Evolutionary conservation across 805 yeast species (phyloP).

Genomic region (Saccharomycopsis malanga): DNA sequence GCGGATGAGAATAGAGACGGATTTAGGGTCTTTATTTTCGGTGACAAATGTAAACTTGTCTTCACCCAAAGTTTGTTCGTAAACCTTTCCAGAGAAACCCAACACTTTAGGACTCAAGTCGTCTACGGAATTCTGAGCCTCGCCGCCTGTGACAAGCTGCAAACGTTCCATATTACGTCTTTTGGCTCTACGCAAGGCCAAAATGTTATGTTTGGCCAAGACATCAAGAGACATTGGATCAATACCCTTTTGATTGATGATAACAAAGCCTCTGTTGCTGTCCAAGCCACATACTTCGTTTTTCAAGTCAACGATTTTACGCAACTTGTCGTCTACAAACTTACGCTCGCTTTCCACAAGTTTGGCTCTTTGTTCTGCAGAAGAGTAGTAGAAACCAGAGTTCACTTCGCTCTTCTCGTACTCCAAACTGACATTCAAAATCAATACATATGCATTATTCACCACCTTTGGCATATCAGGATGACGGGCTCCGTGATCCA

Average conservation of each 20-base stretch:
- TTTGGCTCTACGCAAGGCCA: constrained; percentile 96
- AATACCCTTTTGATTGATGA: constrained; percentile 96
- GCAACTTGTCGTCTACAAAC: constrained; percentile 89
- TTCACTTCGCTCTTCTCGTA: constrained; percentile 97
- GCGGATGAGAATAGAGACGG: constrained; percentile 85
- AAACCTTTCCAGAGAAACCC: constrained; percentile 86
- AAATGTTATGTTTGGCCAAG: constrained; percentile 83
- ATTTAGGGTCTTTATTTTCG: constrained; percentile 79
- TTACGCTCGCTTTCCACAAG: constrained; percentile 88
- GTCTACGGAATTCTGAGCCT: constrained; percentile 95
- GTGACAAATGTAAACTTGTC: constrained; percentile 96
- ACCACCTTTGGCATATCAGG: constrained; percentile 96
- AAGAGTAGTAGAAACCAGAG: constrained; percentile 88
- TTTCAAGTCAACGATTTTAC: constrained; percentile 86
- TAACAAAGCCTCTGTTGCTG: constrained; percentile 73
- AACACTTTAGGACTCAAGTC: constrained; percentile 72
- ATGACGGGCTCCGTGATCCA: constrained; percentile 98
- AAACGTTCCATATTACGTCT: constrained; percentile 98
- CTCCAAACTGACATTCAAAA: constrained; percentile 88
- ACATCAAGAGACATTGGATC: constrained; percentile 97
- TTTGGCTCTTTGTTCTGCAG: constrained; percentile 94
- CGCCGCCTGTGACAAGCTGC: constrained; percentile 94
- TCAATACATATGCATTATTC: constrained; percentile 76
- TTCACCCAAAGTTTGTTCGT: constrained; percentile 92
- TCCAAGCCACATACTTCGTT: constrained; percentile 82